Evolutionary conservation across 306 rosid genomes (phyloP).

Genomic region (Betula pendula): DNA sequence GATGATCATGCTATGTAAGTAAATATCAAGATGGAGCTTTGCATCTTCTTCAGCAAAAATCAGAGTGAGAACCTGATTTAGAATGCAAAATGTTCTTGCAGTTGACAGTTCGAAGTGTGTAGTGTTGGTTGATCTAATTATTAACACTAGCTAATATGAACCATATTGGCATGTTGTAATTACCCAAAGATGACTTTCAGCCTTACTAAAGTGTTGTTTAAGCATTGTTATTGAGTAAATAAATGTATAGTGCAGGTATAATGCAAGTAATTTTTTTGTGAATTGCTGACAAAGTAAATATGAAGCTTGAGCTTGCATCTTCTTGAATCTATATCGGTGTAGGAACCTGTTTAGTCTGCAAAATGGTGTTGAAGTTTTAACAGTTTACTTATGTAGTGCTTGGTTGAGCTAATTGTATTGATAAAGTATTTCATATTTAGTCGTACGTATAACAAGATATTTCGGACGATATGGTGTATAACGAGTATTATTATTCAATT

Average conservation of each 20-base stretch:
- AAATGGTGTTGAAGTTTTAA: no score
- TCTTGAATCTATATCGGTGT: neutral
- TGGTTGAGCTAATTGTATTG: no score
- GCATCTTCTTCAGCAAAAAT: constrained; percentile 11
- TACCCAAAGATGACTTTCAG: neutral
- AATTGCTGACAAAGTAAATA: neutral
- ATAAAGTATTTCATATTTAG: no score
- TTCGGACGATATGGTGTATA: no score
- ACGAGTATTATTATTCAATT: no score
- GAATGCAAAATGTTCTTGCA: neutral
- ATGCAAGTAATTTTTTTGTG: neutral
- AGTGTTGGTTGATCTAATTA: constrained; percentile 20
- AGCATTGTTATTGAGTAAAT: constrained; percentile 22
- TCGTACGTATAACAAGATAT: no score
- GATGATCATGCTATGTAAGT: constrained; percentile 29
- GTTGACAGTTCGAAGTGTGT: constrained; percentile 18
- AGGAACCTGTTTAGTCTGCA: no score
- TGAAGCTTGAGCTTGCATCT: neutral
- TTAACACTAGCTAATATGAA: constrained; percentile 22
- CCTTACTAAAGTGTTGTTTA: constrained; percentile 4
- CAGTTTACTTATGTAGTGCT: no score
- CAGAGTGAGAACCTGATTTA: constrained; percentile 17
- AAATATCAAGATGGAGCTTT: constrained; percentile 28
- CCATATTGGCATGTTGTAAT: constrained; percentile 7
- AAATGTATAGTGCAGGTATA: constrained; percentile 12